phyloP scores from a whole-genome alignment of 2,329 filamentous ascomycete species.

The Ophiostoma perfectum region DNA sequence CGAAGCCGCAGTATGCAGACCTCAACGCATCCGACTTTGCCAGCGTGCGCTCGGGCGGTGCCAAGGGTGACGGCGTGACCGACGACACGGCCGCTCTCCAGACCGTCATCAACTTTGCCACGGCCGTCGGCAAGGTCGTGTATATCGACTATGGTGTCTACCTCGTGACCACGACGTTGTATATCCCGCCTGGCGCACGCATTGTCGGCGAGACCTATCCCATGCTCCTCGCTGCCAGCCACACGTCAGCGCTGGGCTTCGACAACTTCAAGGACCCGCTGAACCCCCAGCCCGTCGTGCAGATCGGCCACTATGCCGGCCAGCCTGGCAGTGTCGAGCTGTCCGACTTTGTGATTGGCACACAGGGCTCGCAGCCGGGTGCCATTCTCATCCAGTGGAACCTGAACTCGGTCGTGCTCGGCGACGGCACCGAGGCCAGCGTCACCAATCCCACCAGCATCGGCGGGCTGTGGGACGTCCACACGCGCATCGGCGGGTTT shows the following conservation, averaged over 20 bases:
- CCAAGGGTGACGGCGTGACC: conserved; percentile 47
- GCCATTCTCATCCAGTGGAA: conserved; percentile 71
- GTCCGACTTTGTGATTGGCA: conserved; percentile 66
- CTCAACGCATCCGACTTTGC: conserved; percentile 55
- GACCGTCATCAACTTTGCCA: conserved; percentile 48
- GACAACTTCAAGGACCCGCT: conserved; percentile 51
- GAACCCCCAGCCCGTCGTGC: conserved; percentile 58
- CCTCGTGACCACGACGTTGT: conserved; percentile 43
- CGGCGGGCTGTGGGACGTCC: conserved; percentile 44
- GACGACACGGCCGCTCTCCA: conserved; percentile 59
- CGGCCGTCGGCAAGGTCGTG: conserved; percentile 44
- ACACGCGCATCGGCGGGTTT: conserved; percentile 69
- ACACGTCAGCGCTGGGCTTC: conserved; percentile 22
- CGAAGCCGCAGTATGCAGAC: conserved; percentile 66
- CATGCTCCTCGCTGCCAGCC: conserved; percentile 15
- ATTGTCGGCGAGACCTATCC: conserved; percentile 54
- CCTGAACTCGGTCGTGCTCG: conserved; percentile 42
- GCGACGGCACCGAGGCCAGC: conserved; percentile 35
- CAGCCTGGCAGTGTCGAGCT: conserved; percentile 62
- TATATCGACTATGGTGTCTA: conserved; percentile 56
- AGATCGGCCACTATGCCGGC: conserved; percentile 51
- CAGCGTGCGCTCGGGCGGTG: conserved; percentile 35
- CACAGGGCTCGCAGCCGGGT: conserved; percentile 59
- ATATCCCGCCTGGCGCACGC: conserved; percentile 40
- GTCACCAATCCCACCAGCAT: conserved; percentile 38